Base-by-base conservation (phyloP, 768 basidiomycete species). In the Chalciporus pseudorubinellus region DNA sequence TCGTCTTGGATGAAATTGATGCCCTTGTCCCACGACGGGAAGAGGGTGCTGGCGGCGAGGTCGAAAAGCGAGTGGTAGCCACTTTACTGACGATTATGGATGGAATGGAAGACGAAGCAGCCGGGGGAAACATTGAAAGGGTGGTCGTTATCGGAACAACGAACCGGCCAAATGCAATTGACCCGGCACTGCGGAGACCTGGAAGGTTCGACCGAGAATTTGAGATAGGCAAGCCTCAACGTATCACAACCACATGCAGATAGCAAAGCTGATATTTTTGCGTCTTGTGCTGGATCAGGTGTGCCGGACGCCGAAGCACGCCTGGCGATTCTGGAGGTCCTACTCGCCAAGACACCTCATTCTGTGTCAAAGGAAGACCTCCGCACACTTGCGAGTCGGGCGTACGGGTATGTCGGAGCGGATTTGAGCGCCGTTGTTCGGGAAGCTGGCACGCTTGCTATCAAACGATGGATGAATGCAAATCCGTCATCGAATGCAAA, bases 71-170 rank as follows among this genome's bases (percentile, higher is more conserved):
- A 21, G 94, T 98, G 0, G 97, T 98, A 4, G 94, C 97, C 19
- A 97, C 93, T 18, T 74, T 99, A 42, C 72, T 99, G 61, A 98
- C 97, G 2, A 81, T 97, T 51, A 82, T 99, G 73, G 97, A 99
- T 66, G 97, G 97, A 8, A 88, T 92, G 72, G 82, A 83, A 53
- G 78, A 79, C 20, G 64, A 62, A 18, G 67, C 60, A 1, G 67
- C 69, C 5, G 75, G 73, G 33, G 75, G 70, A 5, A 68, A 69
- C 19, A 22, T 46, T 3, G 79, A 73, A 16, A 78, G 88, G 53
- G 91, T 99, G 12, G 89, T 98, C 4, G 92, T 99, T 31, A 90
- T 99, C 53, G 97, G 92, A 0, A 97, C 97, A 1, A 98, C 94
- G 2, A 97, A 98, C 67, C 77, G 94, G 19, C 94, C 92, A 6